Evolutionary conservation across 306 rosid genomes (phyloP), one percentile per base, ranked within the genome.

Genomic region (Potentilla sterilis): DNA sequence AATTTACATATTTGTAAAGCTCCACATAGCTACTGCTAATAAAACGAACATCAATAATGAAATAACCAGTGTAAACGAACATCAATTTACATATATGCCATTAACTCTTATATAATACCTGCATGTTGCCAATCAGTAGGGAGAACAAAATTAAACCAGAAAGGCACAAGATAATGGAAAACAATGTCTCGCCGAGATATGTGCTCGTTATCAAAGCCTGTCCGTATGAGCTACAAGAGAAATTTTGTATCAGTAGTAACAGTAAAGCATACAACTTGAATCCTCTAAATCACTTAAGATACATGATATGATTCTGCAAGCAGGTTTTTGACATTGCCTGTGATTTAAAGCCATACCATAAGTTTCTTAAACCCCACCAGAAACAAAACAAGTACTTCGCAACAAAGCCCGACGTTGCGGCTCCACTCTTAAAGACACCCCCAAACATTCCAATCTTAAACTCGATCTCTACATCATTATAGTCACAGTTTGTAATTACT

Each of bases 81-180:
- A 28, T 28, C 28, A 28, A 28, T 28, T 28, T 28, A 28, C 28
- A 28, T 28, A 28, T 0, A 28, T 28, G 28, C 28, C 0, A 28
- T 24, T 63, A 41, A 4, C 16, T 22, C 18, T 24, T 19, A 37
- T 67, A 28, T 64, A 9, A 49, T 83, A 92, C 98, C 97, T 92
- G 96, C 95, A 95, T 86, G 83, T 92, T 90, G 68, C 98, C 98
- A 79, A 95, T 90, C 84, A 95, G 82, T 62, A 90, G 90, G 21
- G 97, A 79, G 74, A 83, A 85, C 21, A 95, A 80, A 70, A 90
- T 82, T 58, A 92, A 77, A 70, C 97, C 98, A 76, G 82, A 73
- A 69, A 92, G 80, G 80, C 95, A 88, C 24, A 87, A 47, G 48
- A 81, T 2, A 68, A 95, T 85, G 83, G 91, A 89, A 84, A 95